Conservation (phyloP, 2,329 filamentous ascomycete genomes). For the Trichoderma oligosporum region DNA sequence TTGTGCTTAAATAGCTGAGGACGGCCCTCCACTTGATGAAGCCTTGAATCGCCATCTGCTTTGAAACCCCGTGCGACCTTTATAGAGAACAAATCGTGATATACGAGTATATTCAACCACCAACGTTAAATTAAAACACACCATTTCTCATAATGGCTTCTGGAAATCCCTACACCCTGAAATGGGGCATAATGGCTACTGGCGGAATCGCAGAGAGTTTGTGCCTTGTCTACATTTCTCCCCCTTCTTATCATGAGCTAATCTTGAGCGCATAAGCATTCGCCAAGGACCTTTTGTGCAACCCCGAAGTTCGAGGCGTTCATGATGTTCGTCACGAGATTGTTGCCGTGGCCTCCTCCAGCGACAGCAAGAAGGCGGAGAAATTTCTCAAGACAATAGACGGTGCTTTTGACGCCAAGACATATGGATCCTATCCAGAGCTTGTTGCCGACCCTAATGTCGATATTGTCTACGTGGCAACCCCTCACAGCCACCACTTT, state of each 20-base stretch:
- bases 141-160: not conserved
- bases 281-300: constrained; percentile 71
- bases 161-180: constrained; percentile 42
- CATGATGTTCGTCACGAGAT: constrained; percentile 72
- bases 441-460: constrained; percentile 74
- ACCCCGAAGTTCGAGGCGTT: constrained; percentile 66
- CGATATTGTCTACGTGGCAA: constrained; percentile 85
- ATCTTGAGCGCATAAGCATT: constrained; percentile 47
- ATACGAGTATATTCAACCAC: too few relatives aligned
- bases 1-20: not conserved
- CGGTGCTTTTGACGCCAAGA: constrained; percentile 62
- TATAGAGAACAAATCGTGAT: not conserved
- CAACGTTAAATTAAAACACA: not conserved
- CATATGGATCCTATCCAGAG: constrained; percentile 79
- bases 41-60: not conserved
- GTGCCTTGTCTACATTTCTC: constrained; percentile 25
- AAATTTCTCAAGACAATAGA: constrained; percentile 69
- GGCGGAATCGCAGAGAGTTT: constrained; percentile 56
- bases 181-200: constrained; percentile 61
- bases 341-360: constrained; percentile 75
- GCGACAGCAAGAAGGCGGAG: constrained; percentile 63
- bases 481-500: constrained; percentile 89
- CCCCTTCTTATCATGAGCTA: not conserved
- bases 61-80: not conserved
- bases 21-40: not conserved